Percentiles rank a stretch among this genome's conserved stretches.
phyloP scores from a whole-genome alignment of 2,329 filamentous ascomycete species.

The Penicillium sp. region DNA sequence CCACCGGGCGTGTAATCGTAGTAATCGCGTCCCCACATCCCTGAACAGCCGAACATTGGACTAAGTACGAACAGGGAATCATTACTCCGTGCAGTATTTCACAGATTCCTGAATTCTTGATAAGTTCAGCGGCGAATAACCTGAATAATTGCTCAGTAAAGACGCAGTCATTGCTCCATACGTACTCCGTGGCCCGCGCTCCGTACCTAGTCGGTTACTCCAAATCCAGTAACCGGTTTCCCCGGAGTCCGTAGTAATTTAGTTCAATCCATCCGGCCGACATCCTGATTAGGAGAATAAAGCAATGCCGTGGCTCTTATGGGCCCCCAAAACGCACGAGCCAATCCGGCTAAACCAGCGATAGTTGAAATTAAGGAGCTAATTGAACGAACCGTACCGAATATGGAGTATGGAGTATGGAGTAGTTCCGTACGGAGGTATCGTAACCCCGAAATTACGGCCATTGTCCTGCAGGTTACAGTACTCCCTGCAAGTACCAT shows the following conservation, averaged over 20 bases:
- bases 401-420: background rate
- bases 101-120: background rate
- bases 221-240: too few species aligned
- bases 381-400: conserved; percentile 1
- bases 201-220: background rate
- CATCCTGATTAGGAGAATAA: background rate
- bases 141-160: background rate
- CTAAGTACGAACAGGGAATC: background rate
- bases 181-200: background rate
- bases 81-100: background rate
- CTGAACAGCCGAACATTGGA: conserved; percentile 1
- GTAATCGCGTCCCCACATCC: conserved; percentile 7
- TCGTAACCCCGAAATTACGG: background rate
- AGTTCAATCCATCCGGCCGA: background rate
- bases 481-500: background rate
- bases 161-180: background rate
- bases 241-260: too few species aligned
- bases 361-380: background rate
- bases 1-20: conserved; percentile 5
- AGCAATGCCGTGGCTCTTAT: background rate
- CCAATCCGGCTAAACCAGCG: background rate
- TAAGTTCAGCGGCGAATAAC: background rate
- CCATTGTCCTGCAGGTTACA: too few species aligned
- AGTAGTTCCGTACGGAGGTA: background rate
- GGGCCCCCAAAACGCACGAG: conserved; percentile 2